Evolutionary conservation across 352 stramenopile genomes (phyloP).

Genomic region (Pythium myriotylum): DNA sequence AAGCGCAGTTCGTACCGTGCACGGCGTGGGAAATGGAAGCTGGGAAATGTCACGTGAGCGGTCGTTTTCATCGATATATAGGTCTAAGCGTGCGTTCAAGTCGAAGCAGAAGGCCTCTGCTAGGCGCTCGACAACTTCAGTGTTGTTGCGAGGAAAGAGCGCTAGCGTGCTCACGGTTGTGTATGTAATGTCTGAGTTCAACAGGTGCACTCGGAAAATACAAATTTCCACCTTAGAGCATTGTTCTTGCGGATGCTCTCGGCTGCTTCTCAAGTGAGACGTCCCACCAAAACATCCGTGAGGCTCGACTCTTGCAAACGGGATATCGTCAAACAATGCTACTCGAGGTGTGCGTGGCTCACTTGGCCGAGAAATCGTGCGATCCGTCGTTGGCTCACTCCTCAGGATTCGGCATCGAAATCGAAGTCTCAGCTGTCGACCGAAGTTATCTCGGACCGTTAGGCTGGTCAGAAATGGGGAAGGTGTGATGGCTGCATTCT

Average conservation of each 20-base stretch:
- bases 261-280: background rate
- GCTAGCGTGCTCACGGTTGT: conserved; percentile 86
- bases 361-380: background rate
- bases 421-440: background rate
- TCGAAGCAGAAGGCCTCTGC: conserved; percentile 74
- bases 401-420: conserved; percentile 3
- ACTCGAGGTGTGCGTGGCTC: conserved; percentile 9
- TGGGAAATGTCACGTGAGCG: conserved; percentile 22
- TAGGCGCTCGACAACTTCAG: conserved; percentile 65
- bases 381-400: background rate
- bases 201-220: conserved; percentile 52
- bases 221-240: too few species aligned
- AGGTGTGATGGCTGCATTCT: too few species aligned
- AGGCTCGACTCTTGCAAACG: conserved; percentile 8
- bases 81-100: conserved; percentile 77
- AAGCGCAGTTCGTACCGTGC: conserved; percentile 87
- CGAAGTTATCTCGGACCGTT: too few species aligned
- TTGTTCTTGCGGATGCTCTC: too few species aligned
- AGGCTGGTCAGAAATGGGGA: too few species aligned
- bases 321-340: conserved; percentile 11
- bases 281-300: conserved; percentile 1
- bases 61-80: conserved; percentile 36
- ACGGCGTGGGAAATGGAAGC: conserved; percentile 88
- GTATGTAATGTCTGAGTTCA: conserved; percentile 61
- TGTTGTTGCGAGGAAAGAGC: conserved; percentile 75